These are phyloP conservation scores for Elaeagnus macrophylla DNA, from an alignment of 306 rosid species.

Conservation along the genomic window DNA sequence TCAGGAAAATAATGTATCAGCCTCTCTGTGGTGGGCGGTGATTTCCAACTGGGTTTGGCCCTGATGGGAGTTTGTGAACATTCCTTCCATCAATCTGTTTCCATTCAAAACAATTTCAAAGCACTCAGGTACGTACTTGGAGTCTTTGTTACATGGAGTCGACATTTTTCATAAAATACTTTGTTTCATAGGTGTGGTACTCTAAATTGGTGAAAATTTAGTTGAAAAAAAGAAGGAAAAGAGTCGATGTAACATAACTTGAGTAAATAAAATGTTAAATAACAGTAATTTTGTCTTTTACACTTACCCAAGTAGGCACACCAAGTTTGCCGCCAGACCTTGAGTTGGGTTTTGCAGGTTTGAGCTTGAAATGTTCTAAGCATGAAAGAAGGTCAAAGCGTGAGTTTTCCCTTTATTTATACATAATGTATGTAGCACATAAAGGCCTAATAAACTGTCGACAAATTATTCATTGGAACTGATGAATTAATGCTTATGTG, in stretches of 20 bases:
- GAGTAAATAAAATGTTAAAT: not conserved
- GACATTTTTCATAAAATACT: no score
- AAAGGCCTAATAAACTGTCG: no score
- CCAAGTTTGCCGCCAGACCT: slow-evolving; percentile 24
- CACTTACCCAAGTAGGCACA: slow-evolving; percentile 37
- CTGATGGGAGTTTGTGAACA: slow-evolving; percentile 51
- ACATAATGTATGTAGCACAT: no score
- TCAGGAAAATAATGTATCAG: slow-evolving; percentile 22
- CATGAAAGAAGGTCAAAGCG: no score
- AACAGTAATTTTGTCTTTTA: not conserved
- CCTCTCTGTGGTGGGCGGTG: slow-evolving; percentile 53
- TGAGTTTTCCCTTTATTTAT: no score
- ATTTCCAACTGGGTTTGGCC: slow-evolving; percentile 80
- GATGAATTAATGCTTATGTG: no score
- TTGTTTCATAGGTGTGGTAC: no score
- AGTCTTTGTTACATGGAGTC: no score
- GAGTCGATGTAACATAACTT: no score
- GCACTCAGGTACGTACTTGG: not conserved
- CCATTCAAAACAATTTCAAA: slow-evolving; percentile 3
- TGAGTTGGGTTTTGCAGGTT: slow-evolving; percentile 24
- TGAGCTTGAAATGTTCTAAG: slow-evolving; percentile 32
- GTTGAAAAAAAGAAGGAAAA: no score
- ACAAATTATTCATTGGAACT: no score
- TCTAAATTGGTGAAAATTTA: no score
- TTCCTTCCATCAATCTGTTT: slow-evolving; percentile 48